Conservation (phyloP, 129 eudicot species). For the Lactuca sativa region DNA sequence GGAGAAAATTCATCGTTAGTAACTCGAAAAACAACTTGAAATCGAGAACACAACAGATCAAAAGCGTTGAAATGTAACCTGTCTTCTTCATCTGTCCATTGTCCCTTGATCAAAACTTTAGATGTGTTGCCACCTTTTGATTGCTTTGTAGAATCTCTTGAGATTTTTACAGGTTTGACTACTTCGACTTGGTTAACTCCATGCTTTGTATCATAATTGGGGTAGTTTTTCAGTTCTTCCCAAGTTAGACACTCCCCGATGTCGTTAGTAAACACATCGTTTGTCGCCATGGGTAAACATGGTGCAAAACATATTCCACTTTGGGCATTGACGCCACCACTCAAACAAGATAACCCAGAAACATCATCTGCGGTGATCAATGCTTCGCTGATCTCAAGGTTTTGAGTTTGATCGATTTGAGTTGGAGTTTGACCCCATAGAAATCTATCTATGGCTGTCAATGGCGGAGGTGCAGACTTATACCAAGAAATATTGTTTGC, state of each 20-base stretch:
- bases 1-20: neutral
- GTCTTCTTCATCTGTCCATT: constrained; percentile 78
- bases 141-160: constrained; percentile 14
- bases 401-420: constrained; percentile 26
- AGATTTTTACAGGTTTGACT: neutral
- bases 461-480: constrained; percentile 28
- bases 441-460: constrained; percentile 60
- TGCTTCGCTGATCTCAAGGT: constrained; percentile 12
- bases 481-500: constrained; percentile 13
- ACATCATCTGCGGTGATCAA: neutral
- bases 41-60: neutral
- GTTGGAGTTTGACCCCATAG: constrained; percentile 28
- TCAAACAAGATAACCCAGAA: constrained; percentile 21
- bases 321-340: constrained; percentile 1
- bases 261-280: constrained; percentile 17
- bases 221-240: constrained; percentile 23
- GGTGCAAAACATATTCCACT: constrained; percentile 15
- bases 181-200: constrained; percentile 7
- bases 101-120: constrained; percentile 58
- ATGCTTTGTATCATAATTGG: constrained; percentile 6
- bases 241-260: constrained; percentile 22
- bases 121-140: constrained; percentile 26
- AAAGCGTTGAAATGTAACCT: constrained; percentile 26
- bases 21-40: neutral
- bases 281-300: constrained; percentile 12